phyloP scores from a whole-genome alignment of 768 basidiomycete genomes.

The Chiua virens region DNA sequence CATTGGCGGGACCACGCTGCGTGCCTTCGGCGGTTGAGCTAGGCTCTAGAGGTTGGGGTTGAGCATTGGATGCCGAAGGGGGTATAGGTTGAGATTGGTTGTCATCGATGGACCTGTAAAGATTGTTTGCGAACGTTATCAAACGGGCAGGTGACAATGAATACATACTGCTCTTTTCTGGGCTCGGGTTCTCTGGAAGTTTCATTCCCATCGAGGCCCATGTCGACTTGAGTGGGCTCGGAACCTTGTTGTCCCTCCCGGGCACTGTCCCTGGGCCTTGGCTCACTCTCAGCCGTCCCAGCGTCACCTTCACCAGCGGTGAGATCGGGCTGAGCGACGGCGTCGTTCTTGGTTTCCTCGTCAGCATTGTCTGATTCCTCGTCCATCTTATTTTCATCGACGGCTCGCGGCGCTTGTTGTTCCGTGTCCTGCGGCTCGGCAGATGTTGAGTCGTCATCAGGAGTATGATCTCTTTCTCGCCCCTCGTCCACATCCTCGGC shows the following conservation, averaged over 20 bases:
- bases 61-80: constrained; percentile 3
- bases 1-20: constrained; percentile 44
- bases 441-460: constrained; percentile 20
- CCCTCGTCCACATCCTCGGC: constrained; percentile 24
- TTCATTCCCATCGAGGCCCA: constrained; percentile 17
- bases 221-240: constrained; percentile 13
- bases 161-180: constrained; percentile 15
- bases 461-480: constrained; percentile 5
- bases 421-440: constrained; percentile 25
- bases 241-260: constrained; percentile 23
- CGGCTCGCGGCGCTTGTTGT: constrained; percentile 16
- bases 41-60: constrained; percentile 17
- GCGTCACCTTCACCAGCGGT: constrained; percentile 25
- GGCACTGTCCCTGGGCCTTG: constrained; percentile 16
- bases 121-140: not conserved
- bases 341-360: constrained; percentile 26
- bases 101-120: constrained; percentile 15
- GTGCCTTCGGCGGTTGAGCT: constrained; percentile 42
- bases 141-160: not conserved
- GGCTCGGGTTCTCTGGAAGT: constrained; percentile 24
- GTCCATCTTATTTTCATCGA: constrained; percentile 15
- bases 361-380: constrained; percentile 31
- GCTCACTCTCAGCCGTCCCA: constrained; percentile 15
- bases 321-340: constrained; percentile 39
- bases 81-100: constrained; percentile 1